Base-by-base conservation (phyloP, 129 eudicot species). In the Kitagawia praeruptora region DNA sequence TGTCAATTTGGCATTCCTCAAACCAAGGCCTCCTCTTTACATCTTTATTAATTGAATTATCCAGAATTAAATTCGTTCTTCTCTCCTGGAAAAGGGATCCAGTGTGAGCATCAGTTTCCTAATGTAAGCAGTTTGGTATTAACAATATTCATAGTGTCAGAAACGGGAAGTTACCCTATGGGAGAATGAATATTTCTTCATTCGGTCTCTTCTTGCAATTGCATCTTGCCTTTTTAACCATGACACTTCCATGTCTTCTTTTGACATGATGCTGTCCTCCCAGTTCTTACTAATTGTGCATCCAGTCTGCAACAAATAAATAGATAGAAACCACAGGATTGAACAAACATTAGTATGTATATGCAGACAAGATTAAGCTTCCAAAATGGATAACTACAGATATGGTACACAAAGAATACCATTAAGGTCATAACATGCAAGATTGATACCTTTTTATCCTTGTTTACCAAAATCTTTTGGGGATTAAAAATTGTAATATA, bases 111-210 rank as follows among this genome's bases (percentile, higher is more conserved):
- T 53, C 42, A 71, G 75, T 37, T 18, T 70, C 47, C 25, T 39
- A 70, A 18, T 70, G 19, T 38, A 14, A 18, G 0, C 51, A 34
- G 5, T 18, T n/a, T 11, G 5, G 41, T 15, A 16, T 3, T 16
- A 54, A 15, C 4, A n/a, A 27, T 44, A 21, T 18, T 8, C 11
- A 23, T 14, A 42, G 23, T 23, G 34, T 73, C 49, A 27, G 4
- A 73, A 12, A 27, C 4, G 44, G 3, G 77, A 83, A 64, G 31
- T 84, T 84, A 89, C 94, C 78, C 91, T 83, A 73, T 87, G 88
- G n/a, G 94, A 87, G 53, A 74, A 87, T 7, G 94, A 87, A 79
- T 89, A 89, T 66, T 82, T 87, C 85, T 82, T 89, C 89, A 89
- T 85, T 40, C 89, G 84, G 51, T 84, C 94, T 82, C 86, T 84